Base-by-base conservation (phyloP, 768 basidiomycete species). In the Termitomyces bulborhizus region DNA sequence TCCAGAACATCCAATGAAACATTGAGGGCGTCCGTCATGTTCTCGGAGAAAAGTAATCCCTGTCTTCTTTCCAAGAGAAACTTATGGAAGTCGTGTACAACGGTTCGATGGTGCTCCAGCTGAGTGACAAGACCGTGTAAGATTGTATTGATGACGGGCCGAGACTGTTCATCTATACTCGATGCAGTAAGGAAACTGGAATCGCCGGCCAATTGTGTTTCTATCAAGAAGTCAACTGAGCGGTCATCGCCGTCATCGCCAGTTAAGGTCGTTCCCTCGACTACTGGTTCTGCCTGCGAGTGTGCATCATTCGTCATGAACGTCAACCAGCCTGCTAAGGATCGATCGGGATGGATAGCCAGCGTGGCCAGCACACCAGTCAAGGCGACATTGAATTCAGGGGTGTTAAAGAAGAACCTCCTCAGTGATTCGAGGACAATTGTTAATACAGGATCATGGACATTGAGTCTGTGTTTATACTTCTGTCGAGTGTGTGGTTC, bases 21-120 rank as follows among this genome's bases (percentile, higher is more conserved):
- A 44, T 79, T 87, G 55, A 98, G 74, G 3, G 95, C 95, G 63
- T 98, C 96, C 6, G 85, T 89, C 36, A 97, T 73, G 66, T 94
- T 94, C 71, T 97, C 94, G 3, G 88, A 88, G 69, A 96, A 97
- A 16, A 96, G 71, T 8, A 98, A 76, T 1, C 94, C 95, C 65
- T 88, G 88, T 16, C 96, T 81, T 36, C 96, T 81, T 69, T 98
- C 92, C 1, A 83, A 68, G 3, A 98, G 80, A 63, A 83, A 90
- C 64, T 80, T 81, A 72, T 98, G 93, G 65, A 98, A 97, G 45
- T 86, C 73, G 21, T 86, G 79, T 29, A 96, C 84, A 18, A 78
- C 66, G 40, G 79, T 75, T 6, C 93, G 85, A 71, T 94, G 94
- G 44, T 80, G 76, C 62, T 93, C 88, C 8, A 98, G 78, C 61